Evolutionary conservation across 2,329 filamentous ascomycete genomes (phyloP).

Genomic region (Epichloe uncinata): DNA sequence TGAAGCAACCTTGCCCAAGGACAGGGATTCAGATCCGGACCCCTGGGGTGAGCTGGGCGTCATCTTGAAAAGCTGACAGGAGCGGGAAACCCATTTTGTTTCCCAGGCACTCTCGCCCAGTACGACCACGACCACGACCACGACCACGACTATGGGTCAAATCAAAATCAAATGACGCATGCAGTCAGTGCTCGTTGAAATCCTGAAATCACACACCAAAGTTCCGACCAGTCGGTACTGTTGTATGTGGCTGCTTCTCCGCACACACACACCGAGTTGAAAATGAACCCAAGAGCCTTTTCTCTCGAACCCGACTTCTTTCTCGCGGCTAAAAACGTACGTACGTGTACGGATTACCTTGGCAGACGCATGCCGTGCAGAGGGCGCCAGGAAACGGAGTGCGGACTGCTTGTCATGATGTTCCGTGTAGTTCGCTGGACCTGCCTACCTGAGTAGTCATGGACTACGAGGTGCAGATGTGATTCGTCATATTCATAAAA

Average conservation of each 20-base stretch:
- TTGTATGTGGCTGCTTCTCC: background rate
- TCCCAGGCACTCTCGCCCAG: background rate
- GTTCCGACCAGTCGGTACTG: background rate
- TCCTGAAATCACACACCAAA: background rate
- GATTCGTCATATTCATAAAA: too few species aligned
- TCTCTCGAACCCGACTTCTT: background rate
- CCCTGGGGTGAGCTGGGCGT: background rate
- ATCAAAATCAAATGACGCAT: background rate
- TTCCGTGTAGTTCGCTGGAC: too few species aligned
- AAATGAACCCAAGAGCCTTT: background rate
- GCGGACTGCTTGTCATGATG: too few species aligned
- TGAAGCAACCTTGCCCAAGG: background rate
- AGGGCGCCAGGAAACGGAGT: too few species aligned
- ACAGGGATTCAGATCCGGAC: background rate
- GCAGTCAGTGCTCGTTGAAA: background rate
- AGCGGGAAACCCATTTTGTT: background rate
- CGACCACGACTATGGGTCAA: background rate
- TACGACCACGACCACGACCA: background rate
- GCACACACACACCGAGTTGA: background rate
- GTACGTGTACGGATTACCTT: too few species aligned
- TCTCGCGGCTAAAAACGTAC: too few species aligned
- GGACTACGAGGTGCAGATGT: too few species aligned
- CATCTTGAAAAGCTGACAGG: background rate
- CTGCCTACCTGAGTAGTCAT: too few species aligned
- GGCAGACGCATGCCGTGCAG: too few species aligned